Evolutionary conservation across 2,329 filamentous ascomycete genomes (phyloP).

Genomic region (Penicillium sp.): DNA sequence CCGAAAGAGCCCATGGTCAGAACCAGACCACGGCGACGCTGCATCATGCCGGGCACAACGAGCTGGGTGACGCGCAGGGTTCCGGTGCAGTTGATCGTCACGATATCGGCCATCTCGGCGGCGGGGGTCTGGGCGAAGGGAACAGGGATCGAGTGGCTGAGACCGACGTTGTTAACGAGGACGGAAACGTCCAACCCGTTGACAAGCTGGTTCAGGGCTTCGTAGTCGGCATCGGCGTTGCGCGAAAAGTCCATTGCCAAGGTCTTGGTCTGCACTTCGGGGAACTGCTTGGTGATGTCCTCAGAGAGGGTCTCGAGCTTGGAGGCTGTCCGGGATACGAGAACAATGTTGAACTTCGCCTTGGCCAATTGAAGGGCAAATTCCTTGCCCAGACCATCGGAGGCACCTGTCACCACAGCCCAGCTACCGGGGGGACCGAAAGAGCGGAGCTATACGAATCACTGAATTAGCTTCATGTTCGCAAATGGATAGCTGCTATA

Average conservation of each 20-base stretch:
- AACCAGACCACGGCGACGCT: conserved; percentile 83
- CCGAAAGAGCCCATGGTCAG: conserved; percentile 97
- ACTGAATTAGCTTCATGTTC: conserved; percentile 15
- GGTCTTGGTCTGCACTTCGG: conserved; percentile 70
- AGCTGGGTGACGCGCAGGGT: conserved; percentile 87
- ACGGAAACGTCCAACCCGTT: conserved; percentile 78
- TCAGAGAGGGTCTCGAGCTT: conserved; percentile 79
- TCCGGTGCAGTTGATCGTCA: conserved; percentile 91
- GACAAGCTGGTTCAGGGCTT: conserved; percentile 68
- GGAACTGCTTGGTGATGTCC: conserved; percentile 71
- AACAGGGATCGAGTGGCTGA: conserved; percentile 90
- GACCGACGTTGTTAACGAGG: conserved; percentile 94
- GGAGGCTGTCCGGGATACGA: conserved; percentile 91
- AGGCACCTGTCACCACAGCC: conserved; percentile 93
- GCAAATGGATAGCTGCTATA: neutral
- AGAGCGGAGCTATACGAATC: conserved; percentile 69
- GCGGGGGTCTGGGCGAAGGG: conserved; percentile 78
- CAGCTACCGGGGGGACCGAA: conserved; percentile 92
- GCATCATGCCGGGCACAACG: conserved; percentile 79
- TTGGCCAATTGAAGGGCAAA: conserved; percentile 86
- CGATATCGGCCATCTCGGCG: conserved; percentile 82
- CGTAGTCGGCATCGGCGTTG: conserved; percentile 79
- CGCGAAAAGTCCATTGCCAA: conserved; percentile 89
- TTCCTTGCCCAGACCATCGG: conserved; percentile 95
- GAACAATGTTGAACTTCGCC: conserved; percentile 91